A percentile compares a stretch with the other conserved stretches of the same genome.
phyloP scores from a whole-genome alignment of 176 grass and related monocot genomes.

The Oryza rufipogon region DNA sequence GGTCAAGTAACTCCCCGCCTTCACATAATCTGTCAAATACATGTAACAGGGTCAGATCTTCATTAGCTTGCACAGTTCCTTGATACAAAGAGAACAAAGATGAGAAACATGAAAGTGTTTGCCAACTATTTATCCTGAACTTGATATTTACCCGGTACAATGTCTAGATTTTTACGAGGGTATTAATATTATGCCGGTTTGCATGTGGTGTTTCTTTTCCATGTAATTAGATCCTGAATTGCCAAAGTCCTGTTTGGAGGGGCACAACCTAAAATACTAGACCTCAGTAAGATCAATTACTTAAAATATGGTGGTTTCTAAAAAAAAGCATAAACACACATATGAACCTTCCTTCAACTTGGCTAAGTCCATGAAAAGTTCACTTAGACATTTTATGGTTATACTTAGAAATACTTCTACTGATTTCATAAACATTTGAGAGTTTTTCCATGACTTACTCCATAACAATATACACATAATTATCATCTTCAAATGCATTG shows the following conservation, averaged over 20 bases:
- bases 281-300: slow-evolving; percentile 8
- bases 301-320: slow-evolving; percentile 11
- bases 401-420: neutral
- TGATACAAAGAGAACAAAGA: neutral
- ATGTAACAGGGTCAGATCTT: slow-evolving; percentile 21
- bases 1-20: slow-evolving; percentile 87
- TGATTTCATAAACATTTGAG: neutral
- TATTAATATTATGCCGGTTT: slow-evolving; percentile 12
- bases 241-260: neutral
- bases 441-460: slow-evolving; percentile 71
- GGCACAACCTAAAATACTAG: slow-evolving; percentile 21
- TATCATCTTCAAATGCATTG: slow-evolving; percentile 88
- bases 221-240: slow-evolving; percentile 1
- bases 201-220: neutral
- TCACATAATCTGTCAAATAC: slow-evolving; percentile 73
- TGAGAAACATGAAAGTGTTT: slow-evolving; percentile 8
- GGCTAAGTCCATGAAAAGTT: neutral
- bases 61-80: slow-evolving; percentile 16
- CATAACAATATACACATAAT: slow-evolving; percentile 95
- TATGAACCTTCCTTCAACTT: neutral
- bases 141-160: neutral
- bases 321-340: slow-evolving; percentile 17
- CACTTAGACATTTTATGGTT: neutral
- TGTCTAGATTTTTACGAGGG: slow-evolving; percentile 17
- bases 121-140: neutral